These are phyloP conservation scores for Erythrophleum ivorense DNA, from an alignment of 331 rosid species.

Conservation along the genomic window DNA sequence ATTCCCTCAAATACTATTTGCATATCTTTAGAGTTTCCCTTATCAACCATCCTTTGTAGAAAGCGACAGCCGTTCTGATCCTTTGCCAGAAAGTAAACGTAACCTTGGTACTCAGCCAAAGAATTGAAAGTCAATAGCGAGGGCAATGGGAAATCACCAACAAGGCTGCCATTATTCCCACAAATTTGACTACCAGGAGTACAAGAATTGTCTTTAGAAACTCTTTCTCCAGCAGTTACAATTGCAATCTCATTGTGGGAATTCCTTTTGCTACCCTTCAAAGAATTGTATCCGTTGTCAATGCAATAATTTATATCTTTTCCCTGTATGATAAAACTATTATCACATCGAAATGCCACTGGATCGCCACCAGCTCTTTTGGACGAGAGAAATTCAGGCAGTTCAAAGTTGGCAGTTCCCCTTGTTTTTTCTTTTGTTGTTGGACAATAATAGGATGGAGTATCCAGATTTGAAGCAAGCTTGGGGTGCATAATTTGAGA, in stretches of 20 bases:
- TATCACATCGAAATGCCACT: slow-evolving; percentile 46
- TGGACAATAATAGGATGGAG: slow-evolving; percentile 20
- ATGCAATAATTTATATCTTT: slow-evolving; percentile 35
- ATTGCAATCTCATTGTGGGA: slow-evolving; percentile 18
- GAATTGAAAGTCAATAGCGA: slow-evolving; percentile 37
- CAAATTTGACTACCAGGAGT: slow-evolving; percentile 28
- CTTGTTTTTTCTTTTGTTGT: slow-evolving; percentile 35
- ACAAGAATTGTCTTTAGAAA: slow-evolving; percentile 27
- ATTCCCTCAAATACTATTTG: slow-evolving; percentile 55
- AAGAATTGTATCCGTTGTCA: slow-evolving; percentile 26
- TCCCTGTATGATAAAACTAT: slow-evolving; percentile 48
- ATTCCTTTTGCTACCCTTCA: slow-evolving; percentile 35
- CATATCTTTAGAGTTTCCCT: slow-evolving; percentile 53
- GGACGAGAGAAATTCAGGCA: slow-evolving; percentile 32
- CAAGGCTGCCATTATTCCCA: slow-evolving; percentile 32
- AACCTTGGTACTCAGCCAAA: slow-evolving; percentile 43
- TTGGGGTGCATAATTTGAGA: slow-evolving; percentile 38
- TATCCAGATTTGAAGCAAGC: slow-evolving; percentile 36
- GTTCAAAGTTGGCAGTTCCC: slow-evolving; percentile 18
- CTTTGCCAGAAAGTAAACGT: slow-evolving; percentile 54
- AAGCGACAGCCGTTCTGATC: slow-evolving; percentile 73
- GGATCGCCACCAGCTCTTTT: slow-evolving; percentile 35
- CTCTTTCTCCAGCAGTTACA: slow-evolving; percentile 30
- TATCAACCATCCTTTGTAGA: slow-evolving; percentile 59
- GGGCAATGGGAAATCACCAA: slow-evolving; percentile 27